phyloP scores from a whole-genome alignment of 495 filamentous ascomycete genomes.

The Haplographium delicatum region DNA sequence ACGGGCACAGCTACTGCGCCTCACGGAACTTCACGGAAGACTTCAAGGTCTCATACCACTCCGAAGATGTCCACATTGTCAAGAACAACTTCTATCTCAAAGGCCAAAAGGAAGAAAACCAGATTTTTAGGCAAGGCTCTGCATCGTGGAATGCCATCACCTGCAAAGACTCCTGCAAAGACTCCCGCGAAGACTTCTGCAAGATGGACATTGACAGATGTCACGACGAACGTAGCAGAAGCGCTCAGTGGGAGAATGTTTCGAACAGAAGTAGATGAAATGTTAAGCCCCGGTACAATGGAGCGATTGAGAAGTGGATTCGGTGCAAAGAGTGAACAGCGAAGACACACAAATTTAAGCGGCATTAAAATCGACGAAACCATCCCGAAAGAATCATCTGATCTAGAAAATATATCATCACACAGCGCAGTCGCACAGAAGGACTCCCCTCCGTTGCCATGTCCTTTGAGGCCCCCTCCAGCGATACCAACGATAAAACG shows the following conservation, averaged over 20 bases:
- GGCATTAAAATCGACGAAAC: slow-evolving; percentile 2
- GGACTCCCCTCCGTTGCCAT: neutral
- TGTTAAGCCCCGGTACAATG: slow-evolving; percentile 35
- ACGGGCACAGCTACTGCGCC: neutral
- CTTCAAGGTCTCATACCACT: neutral
- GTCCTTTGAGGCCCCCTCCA: slow-evolving; percentile 11
- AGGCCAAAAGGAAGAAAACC: slow-evolving; percentile 34
- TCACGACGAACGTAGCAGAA: slow-evolving; percentile 44
- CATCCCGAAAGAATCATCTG: slow-evolving; percentile 22
- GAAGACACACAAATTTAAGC: neutral
- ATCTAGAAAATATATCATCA: slow-evolving; percentile 13
- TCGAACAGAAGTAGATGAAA: slow-evolving; percentile 45
- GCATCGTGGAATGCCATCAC: slow-evolving; percentile 14
- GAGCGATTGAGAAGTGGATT: neutral
- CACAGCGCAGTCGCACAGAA: neutral
- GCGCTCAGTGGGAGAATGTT: slow-evolving; percentile 39
- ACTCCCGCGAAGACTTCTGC: slow-evolving; percentile 29
- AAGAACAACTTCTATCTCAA: slow-evolving; percentile 22
- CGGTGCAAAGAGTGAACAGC: neutral
- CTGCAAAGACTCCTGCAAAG: slow-evolving; percentile 31
- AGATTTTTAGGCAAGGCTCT: slow-evolving; percentile 1
- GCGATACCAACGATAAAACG: slow-evolving; percentile 2
- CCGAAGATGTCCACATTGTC: neutral
- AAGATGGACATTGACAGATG: slow-evolving; percentile 44
- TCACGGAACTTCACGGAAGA: neutral